Base-by-base conservation (phyloP, 164 flowering plant genomes). In the Annona squamosa region DNA sequence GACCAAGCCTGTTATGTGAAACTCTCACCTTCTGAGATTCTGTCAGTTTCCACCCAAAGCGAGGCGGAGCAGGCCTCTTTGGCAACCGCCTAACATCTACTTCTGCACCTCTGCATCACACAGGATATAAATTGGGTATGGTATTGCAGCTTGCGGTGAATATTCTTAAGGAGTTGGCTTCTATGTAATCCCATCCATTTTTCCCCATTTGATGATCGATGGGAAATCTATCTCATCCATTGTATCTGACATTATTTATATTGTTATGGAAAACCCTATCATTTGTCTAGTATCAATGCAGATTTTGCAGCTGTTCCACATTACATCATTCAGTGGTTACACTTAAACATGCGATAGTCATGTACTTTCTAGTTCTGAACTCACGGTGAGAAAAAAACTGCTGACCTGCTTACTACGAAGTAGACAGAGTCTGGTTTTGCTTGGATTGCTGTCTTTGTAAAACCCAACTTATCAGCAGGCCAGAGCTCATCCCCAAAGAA, bases 391-490 rank as follows among this genome's bases (percentile, higher is more conserved):
- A 26, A 4, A 26, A 46, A 6, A 4, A n/a, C 26, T 42, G 57
- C 74, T 46, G 52, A 82, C 98, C 99, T 92, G 95, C 87, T 91
- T 57, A 94, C 86, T 46, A 94, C 98, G 74, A 94, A 92, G 89
- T 94, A 94, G 69, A 94, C 89, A 61, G 97, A 91, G 71, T 94
- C 99, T 0, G 99, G 94, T 87, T 91, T 92, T 13, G 99, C 99
- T 74, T 94, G 94, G 76, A 94, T 87, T 63, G 99, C 98, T 44
- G 99, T 94, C 87, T 94, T 94, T 2, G 99, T 92, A 68, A 94
- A 94, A 26, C 99, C 99, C 43, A 94, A 87, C 86, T 92, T 94
- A 79, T 94, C 98, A 1, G 99, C 99, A 1, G 98, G 99, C 99
- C 99, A 94, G 42, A 92, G 90, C 76, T 94, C 99, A 80, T 94